A percentile compares a stretch with the other conserved stretches of the same genome.
phyloP scores from a whole-genome alignment of 176 grass and related monocot genomes.

The Melocanna baccifera region DNA sequence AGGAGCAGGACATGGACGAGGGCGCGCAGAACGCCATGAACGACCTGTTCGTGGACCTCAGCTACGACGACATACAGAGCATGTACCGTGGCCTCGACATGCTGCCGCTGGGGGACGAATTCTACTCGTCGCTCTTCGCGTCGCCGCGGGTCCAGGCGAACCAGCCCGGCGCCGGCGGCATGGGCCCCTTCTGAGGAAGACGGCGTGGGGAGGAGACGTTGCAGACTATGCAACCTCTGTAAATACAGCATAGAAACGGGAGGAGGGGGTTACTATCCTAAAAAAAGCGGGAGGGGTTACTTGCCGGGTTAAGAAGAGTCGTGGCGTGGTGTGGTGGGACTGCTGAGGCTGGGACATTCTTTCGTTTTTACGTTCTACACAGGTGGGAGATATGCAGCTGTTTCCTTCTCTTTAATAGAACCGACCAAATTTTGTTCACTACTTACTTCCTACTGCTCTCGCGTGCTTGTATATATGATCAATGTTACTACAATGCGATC shows the following conservation, averaged over 20 bases:
- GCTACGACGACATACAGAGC: conserved; percentile 60
- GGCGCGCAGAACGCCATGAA: background rate
- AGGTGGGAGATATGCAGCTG: conserved; percentile 21
- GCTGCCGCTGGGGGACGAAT: conserved; percentile 42
- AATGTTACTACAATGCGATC: background rate
- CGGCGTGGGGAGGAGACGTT: background rate
- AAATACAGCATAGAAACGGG: conserved; percentile 36
- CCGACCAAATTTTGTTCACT: conserved; percentile 33
- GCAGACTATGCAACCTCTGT: conserved; percentile 7
- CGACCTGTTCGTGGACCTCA: conserved; percentile 55
- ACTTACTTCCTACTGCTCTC: background rate
- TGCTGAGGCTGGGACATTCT: conserved; percentile 24
- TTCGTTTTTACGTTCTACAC: background rate
- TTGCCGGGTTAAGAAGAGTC: background rate
- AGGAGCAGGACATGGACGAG: conserved; percentile 27
- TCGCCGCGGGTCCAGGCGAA: conserved; percentile 26
- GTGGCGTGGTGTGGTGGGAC: background rate
- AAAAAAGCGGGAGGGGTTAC: background rate
- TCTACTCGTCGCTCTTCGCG: conserved; percentile 48
- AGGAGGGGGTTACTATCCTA: too few species aligned
- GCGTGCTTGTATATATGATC: background rate
- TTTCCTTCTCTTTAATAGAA: background rate
- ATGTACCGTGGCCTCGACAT: conserved; percentile 56
- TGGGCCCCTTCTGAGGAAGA: conserved; percentile 31
- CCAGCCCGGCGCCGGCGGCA: conserved; percentile 17